Evolutionary conservation across 352 stramenopile genomes (phyloP), one percentile per base, ranked within the genome.

Genomic region (Phytophthora pini): DNA sequence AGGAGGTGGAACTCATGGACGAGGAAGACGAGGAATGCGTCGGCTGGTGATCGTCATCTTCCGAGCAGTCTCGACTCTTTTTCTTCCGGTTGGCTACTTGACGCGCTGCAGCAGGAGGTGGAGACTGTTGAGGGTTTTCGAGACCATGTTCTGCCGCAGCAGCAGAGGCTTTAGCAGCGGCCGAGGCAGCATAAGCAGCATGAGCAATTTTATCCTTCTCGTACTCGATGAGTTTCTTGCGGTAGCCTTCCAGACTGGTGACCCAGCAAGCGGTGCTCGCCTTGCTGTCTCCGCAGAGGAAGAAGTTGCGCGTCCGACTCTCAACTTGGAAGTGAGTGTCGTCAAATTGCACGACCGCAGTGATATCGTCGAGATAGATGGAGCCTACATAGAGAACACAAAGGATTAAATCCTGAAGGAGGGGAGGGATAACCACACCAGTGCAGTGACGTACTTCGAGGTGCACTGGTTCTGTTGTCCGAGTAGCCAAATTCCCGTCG

Each of bases 261-360:
- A 93, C 85, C 87, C 87, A 95, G 56, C 86, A 93, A 15, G 74
- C 69, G 1, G 87, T 89, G 52, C 82, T 87, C 27, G 87, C 85
- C 58, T 94, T 95, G 77, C 87, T 95, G 36, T 95, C 87, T 40
- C 83, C 85, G 27, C 87, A 91, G 11, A 94, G 72, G 39, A 95
- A 95, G 49, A 95, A 95, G 48, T 94, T 95, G 47, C 85, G 85
- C 27, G 79, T 92, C 12, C 82, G 79, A 60, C 84, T 91, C 51
- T 95, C 87, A 40, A 95, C 84, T 46, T 95, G 87, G 48, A 95
- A 95, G 39, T 92, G 85, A 34, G 84, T 92, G 43, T 95, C 85
- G 40, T 95, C 87, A 57, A 94, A 95, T 73, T 92, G 83, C 36
- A 93, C 65, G 46, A 95, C 77, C 0, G 85, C 87, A n/a, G 85